These are phyloP conservation scores for Setaria viridis DNA, from an alignment of 202 grass and related monocot species.

Conservation along the genomic window DNA sequence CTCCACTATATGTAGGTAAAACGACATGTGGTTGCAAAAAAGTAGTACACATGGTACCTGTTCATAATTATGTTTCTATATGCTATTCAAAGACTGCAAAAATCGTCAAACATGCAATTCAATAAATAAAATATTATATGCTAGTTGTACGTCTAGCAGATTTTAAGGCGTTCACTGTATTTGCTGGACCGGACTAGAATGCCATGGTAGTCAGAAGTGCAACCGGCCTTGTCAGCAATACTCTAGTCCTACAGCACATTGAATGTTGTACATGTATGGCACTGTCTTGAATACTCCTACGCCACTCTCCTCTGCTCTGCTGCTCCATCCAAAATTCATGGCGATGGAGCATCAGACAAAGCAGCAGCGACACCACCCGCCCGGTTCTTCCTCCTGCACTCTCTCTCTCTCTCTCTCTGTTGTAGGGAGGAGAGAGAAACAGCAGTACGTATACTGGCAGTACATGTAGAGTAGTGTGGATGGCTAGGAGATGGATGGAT, in stretches of 20 bases:
- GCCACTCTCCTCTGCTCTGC: background rate
- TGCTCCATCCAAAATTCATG: conserved; percentile 1
- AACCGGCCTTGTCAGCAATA: conserved; percentile 18
- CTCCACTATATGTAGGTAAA: too few relatives aligned
- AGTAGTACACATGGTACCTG: too few relatives aligned
- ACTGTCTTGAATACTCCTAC: conserved; percentile 4
- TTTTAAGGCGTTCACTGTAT: conserved; percentile 34
- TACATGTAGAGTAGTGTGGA: background rate
- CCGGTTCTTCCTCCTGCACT: background rate
- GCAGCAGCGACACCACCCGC: background rate
- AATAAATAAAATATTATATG: too few relatives aligned
- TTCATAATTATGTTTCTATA: too few relatives aligned
- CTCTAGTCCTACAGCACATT: conserved; percentile 24
- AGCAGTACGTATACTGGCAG: background rate
- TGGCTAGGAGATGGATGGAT: background rate
- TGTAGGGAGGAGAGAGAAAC: background rate
- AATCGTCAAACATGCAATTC: too few relatives aligned
- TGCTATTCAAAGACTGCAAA: too few relatives aligned
- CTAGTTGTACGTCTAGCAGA: background rate
- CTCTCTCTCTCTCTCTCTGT: conserved; percentile 13
- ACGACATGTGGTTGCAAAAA: too few relatives aligned
- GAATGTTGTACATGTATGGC: background rate
- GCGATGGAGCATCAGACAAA: conserved; percentile 2
- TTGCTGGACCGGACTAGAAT: background rate
- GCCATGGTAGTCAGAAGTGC: conserved; percentile 44